Conservation (phyloP, 257 asterid species). For the Solanum pimpinellifolium region DNA sequence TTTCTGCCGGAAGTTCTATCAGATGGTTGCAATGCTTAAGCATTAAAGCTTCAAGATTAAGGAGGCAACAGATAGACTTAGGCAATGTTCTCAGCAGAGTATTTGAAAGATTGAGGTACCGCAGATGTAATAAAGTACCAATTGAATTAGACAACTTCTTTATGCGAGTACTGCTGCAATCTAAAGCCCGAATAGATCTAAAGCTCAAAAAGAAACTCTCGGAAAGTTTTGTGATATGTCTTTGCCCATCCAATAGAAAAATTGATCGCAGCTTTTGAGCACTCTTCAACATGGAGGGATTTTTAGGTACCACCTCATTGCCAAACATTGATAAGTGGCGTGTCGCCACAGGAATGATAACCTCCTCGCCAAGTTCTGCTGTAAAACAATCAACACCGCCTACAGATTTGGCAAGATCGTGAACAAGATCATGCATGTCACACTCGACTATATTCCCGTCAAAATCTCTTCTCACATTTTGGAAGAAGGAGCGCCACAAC, state of each 20-base stretch:
- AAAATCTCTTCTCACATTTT: slow-evolving; percentile 1
- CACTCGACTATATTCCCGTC: neutral
- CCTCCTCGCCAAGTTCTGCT: neutral
- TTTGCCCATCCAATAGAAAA: neutral
- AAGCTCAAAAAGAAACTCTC: neutral
- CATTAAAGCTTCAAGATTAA: neutral
- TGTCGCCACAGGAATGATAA: neutral
- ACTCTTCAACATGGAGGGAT: neutral
- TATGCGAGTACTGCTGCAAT: neutral
- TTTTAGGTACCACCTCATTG: neutral
- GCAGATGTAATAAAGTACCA: neutral
- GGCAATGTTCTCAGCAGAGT: neutral
- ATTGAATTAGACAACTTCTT: neutral
- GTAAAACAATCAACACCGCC: neutral
- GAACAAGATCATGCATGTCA: slow-evolving; percentile 2
- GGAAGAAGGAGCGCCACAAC: slow-evolving; percentile 43
- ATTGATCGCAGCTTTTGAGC: neutral
- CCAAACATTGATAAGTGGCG: neutral
- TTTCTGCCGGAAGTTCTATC: neutral
- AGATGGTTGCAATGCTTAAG: neutral
- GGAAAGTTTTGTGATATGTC: neutral
- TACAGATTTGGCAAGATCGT: slow-evolving; percentile 4
- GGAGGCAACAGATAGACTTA: neutral
- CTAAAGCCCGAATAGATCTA: neutral
- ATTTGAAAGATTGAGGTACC: slow-evolving; percentile 4